A percentile compares a stretch with the other conserved stretches of the same genome.
phyloP scores from a whole-genome alignment of 768 basidiomycete species.

The Trametes gibbosa region DNA sequence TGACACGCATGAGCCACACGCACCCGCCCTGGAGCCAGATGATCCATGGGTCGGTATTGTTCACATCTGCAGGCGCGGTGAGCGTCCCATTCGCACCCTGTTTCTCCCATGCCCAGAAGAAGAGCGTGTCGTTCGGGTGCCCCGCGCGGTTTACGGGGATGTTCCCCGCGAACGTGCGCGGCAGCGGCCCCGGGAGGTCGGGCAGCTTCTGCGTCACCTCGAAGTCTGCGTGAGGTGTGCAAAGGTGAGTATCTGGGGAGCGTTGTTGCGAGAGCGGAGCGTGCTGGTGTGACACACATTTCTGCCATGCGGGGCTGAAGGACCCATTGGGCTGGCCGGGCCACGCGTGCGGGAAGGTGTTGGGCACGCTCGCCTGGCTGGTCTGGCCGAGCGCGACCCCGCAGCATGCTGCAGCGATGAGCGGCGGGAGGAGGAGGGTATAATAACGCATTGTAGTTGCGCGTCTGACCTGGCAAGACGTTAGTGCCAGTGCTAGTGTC shows the following conservation, averaged over 20 bases:
- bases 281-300: constrained; percentile 24
- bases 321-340: constrained; percentile 25
- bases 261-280: no score
- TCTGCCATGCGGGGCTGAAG: constrained; percentile 27
- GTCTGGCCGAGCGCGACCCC: constrained; percentile 1
- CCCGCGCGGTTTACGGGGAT: constrained; percentile 28
- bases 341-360: constrained; percentile 27
- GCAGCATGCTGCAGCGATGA: not conserved
- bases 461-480: not conserved
- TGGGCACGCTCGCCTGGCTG: constrained; percentile 11
- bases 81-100: constrained; percentile 38
- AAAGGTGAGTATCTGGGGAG: not conserved
- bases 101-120: constrained; percentile 33
- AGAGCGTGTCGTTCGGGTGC: constrained; percentile 33
- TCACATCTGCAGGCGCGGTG: constrained; percentile 36
- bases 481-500: not conserved
- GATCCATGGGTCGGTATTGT: constrained; percentile 57
- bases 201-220: constrained; percentile 28
- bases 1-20: not conserved
- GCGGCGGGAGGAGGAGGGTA: not conserved
- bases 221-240: constrained; percentile 22
- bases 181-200: constrained; percentile 28
- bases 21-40: constrained; percentile 78
- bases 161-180: constrained; percentile 31
- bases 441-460: not conserved